Evolutionary conservation across 495 filamentous ascomycete genomes (phyloP).

Genomic region (Barbatosphaeria neglecta): DNA sequence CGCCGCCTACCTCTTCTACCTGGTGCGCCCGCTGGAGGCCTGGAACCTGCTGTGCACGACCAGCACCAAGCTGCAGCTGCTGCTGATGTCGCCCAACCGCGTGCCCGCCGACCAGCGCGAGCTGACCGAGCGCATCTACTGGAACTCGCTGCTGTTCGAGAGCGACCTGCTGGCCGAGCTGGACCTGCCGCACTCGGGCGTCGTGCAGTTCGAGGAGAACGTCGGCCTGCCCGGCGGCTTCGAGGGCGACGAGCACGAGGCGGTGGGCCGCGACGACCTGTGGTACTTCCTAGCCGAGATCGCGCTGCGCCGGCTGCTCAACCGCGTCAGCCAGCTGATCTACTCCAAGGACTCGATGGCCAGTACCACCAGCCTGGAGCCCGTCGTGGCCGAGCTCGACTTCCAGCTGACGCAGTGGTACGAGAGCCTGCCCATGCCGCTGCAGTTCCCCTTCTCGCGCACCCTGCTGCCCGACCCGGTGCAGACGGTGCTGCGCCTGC

Average conservation of each 20-base stretch:
- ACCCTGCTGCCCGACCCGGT: conserved; percentile 56
- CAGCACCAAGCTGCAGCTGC: conserved; percentile 67
- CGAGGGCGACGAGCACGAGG: conserved; percentile 52
- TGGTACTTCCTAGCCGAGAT: conserved; percentile 83
- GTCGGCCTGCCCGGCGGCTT: conserved; percentile 69
- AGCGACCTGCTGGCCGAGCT: conserved; percentile 71
- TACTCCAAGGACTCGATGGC: conserved; percentile 63
- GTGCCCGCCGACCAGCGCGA: conserved; percentile 58
- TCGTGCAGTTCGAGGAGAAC: conserved; percentile 69
- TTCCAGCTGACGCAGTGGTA: conserved; percentile 80
- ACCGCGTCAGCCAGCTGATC: conserved; percentile 69
- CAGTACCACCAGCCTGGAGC: conserved; percentile 57
- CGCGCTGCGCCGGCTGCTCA: conserved; percentile 61
- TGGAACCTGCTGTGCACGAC: conserved; percentile 71
- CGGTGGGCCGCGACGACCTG: conserved; percentile 58
- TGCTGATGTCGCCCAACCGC: conserved; percentile 58
- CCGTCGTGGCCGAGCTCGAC: conserved; percentile 67
- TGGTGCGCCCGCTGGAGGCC: conserved; percentile 68
- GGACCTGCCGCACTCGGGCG: conserved; percentile 70
- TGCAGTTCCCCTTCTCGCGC: conserved; percentile 63
- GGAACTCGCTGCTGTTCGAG: conserved; percentile 74
- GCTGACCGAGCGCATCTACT: conserved; percentile 65
- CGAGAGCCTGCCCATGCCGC: conserved; percentile 56
- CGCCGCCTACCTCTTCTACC: conserved; percentile 70
- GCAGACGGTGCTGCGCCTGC: conserved; percentile 65